Base-by-base conservation (phyloP, 1,284 basidiomycete species). In the Meripilus lineatus region DNA sequence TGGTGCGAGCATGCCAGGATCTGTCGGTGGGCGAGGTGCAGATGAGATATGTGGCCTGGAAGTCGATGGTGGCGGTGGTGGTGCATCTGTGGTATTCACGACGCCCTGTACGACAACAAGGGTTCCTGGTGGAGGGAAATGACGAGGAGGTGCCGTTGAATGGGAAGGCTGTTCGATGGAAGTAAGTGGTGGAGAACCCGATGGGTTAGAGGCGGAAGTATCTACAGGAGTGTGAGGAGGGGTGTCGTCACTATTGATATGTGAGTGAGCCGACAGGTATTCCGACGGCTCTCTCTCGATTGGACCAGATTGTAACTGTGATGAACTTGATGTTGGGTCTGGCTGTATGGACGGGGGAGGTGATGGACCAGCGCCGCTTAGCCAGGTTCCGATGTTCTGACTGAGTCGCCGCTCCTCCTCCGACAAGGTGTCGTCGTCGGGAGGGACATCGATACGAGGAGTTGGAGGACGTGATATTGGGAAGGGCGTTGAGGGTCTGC, bases 71-170 rank as follows among this genome's bases (percentile, higher is more conserved):
- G 42, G 21, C 24, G 37, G 40, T 46, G 37, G 62, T 44, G 24
- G 71, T 5, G 74, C 71, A 58, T 86, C 83, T 8, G 81, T 81
- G 0, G 85, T 88, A 50, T 88, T 84, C 1, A 88, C 85, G 34
- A 88, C 84, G 36, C 84, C 84, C 61, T 88, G 84, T 0, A 88
- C 84, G 25, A 88, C 81, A 25, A 88, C 85, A 6, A 88, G 71
- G 1, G 85, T 85, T 15, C 84, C 84, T 1, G 82, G 78, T 2
- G 83, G 79, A 26, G 83, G 82, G 55, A 85, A 84, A 47, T 72
- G 72, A 23, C 72, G 67, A 26, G 56, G 43, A n/a, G 49, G 26
- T 25, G 53, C 51, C 14, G 50, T 45, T 13, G 48, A 35, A n/a
- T 44, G 40, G 17, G 42, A 38, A 1, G 38, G 44, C 17, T 41